Evolutionary conservation across 345 rosid species (phyloP).

Genomic region (Raphanus sativus): DNA sequence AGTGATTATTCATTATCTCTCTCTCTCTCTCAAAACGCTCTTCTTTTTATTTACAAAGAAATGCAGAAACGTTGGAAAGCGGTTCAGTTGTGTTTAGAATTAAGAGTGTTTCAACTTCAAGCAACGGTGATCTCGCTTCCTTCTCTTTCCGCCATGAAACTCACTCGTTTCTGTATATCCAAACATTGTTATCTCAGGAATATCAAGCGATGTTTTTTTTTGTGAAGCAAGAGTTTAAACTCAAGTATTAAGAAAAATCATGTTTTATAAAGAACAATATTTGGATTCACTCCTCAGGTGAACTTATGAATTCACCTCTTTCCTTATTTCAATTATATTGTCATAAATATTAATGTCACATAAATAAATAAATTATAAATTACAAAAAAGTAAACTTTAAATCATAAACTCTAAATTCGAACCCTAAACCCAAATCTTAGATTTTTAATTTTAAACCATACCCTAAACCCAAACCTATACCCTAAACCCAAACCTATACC

Average conservation of each 20-base stretch:
- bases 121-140: constrained; percentile 67
- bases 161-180: constrained; percentile 77
- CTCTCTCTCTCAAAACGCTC: neutral
- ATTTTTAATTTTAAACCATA: too few species aligned
- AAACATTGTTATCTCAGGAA: constrained; percentile 4
- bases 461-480: too few species aligned
- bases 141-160: constrained; percentile 60
- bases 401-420: too few species aligned
- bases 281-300: too few species aligned
- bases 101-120: constrained; percentile 21
- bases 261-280: too few species aligned
- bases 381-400: too few species aligned
- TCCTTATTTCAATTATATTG: too few species aligned
- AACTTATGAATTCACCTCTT: too few species aligned
- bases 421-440: too few species aligned
- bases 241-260: neutral
- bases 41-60: constrained; percentile 30
- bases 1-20: constrained; percentile 18
- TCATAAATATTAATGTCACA: too few species aligned
- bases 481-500: too few species aligned
- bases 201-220: neutral
- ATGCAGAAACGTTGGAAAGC: constrained; percentile 30
- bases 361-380: too few species aligned
- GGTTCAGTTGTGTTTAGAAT: neutral
- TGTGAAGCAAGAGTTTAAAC: neutral